A percentile compares a stretch with the other conserved stretches of the same genome.
Conservation (phyloP, 208 protist genomes). For the Leishmania braziliensis region DNA sequence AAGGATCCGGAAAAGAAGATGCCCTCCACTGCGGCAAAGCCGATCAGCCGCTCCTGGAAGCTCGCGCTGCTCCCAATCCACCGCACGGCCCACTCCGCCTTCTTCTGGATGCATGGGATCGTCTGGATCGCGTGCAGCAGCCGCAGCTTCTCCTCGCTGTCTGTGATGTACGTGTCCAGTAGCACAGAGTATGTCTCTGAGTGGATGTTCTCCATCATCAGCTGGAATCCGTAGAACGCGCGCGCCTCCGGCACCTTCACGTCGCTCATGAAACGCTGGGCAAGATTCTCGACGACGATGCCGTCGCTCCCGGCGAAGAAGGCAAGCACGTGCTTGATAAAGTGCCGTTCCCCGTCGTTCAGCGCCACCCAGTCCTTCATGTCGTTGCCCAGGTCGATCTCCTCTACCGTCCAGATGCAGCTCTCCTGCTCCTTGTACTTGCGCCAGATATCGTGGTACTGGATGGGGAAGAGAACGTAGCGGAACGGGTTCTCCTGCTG, state of each 20-base stretch:
- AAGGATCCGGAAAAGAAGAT: slow-evolving; percentile 99
- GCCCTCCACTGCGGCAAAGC: slow-evolving; percentile 99
- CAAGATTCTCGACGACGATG: slow-evolving; percentile 99
- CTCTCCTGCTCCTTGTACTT: slow-evolving; percentile 99
- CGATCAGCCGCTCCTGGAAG: slow-evolving; percentile 97
- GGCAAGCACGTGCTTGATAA: slow-evolving; percentile 99
- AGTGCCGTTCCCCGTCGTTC: slow-evolving; percentile 96
- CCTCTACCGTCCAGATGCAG: slow-evolving; percentile 98
- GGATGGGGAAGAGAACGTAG: slow-evolving; percentile 99
- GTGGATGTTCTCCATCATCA: slow-evolving; percentile 99
- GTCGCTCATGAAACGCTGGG: slow-evolving; percentile 96
- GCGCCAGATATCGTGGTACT: slow-evolving; percentile 97
- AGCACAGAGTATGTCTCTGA: slow-evolving; percentile 94
- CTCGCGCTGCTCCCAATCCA: slow-evolving; percentile 79
- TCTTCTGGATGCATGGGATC: slow-evolving; percentile 97
- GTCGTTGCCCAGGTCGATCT: slow-evolving; percentile 97
- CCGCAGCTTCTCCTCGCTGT: slow-evolving; percentile 90
- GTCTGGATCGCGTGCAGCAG: slow-evolving; percentile 98
- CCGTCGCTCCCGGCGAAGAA: slow-evolving; percentile 99
- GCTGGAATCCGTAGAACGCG: slow-evolving; percentile 99
- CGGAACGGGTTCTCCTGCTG: slow-evolving; percentile 96
- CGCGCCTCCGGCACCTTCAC: slow-evolving; percentile 98
- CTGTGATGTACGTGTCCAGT: slow-evolving; percentile 97
- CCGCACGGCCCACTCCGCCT: slow-evolving; percentile 98
- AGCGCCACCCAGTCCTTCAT: slow-evolving; percentile 96